Base-by-base conservation (phyloP, 441 rosid genomes). In the Dalechampia spathulata region DNA sequence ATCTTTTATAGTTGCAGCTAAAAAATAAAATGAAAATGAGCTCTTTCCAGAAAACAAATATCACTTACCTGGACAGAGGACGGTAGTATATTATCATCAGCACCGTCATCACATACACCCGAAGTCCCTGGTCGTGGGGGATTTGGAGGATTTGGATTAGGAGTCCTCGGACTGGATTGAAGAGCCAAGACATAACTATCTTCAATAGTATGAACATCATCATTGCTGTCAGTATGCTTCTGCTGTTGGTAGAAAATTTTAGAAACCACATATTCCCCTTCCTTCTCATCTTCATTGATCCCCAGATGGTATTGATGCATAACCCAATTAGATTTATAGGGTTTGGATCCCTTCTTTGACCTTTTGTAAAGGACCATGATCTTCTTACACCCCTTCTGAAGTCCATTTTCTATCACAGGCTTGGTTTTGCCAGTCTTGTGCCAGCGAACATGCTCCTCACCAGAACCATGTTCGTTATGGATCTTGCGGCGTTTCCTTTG, bases 351-450 rank as follows among this genome's bases (percentile, higher is more conserved):
- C 49, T 78, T 85, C 74, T 77, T 79, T 40, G 93, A 70, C 57
- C 78, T 75, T 72, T 70, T 82, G 62, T 93, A 87, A 1, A 93
- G 91, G 64, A 93, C 96, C 99, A 93, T 79, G 20, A 90, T 83
- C 69, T 93, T 93, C 76, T 85, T 87, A 52, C 89, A 90, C 13
- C 97, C 99, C 60, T 65, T 80, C 2, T 68, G 85, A 45, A 75
- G 67, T 50, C 96, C 95, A 63, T 72, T 81, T 26, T 75, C 74
- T 1, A 78, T 49, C 58, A 93, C 75, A 60, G 72, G 21, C 67
- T 83, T 90, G 49, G 91, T 93, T 76, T 71, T 85, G 37, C 99
- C 99, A 8, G 99, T 93, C 75, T 93, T 93, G 69, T 93, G 99
- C 99, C 99, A 93, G 60, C 99, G 90, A 22, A 83, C 93, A 62